Percentiles rank a stretch among this genome's conserved stretches.
Conservation (phyloP, 1,139 yeast genomes). For the Groenewaldozyma auringiensis region DNA sequence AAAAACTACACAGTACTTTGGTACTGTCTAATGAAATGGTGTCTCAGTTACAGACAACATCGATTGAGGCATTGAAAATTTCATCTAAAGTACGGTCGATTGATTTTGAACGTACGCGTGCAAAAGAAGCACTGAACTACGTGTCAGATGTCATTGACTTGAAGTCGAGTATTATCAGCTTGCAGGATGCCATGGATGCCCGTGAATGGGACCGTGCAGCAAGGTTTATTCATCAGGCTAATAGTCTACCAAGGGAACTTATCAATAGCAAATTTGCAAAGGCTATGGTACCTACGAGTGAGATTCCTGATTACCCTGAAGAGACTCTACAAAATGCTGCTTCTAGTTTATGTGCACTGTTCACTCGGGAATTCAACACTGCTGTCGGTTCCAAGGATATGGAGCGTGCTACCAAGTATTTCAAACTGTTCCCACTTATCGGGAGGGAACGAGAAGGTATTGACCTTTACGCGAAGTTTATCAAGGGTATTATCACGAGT, state of each 20-base stretch:
- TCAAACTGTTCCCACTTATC: slow-evolving; percentile 81
- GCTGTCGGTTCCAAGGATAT: slow-evolving; percentile 67
- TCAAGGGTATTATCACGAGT: slow-evolving; percentile 74
- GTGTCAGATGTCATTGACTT: slow-evolving; percentile 59
- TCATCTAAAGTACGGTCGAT: slow-evolving; percentile 62
- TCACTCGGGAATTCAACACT: slow-evolving; percentile 53
- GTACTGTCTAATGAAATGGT: slow-evolving; percentile 42
- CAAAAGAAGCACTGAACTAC: slow-evolving; percentile 55
- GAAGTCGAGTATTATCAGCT: slow-evolving; percentile 57
- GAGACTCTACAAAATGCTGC: slow-evolving; percentile 53
- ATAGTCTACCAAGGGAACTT: slow-evolving; percentile 44
- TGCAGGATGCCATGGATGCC: slow-evolving; percentile 58
- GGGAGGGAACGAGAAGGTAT: slow-evolving; percentile 68
- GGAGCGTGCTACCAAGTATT: slow-evolving; percentile 63
- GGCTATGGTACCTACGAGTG: slow-evolving; percentile 81
- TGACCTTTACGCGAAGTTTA: slow-evolving; percentile 72
- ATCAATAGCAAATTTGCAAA: slow-evolving; percentile 68
- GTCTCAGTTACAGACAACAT: slow-evolving; percentile 49
- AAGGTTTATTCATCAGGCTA: slow-evolving; percentile 47
- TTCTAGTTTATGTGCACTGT: slow-evolving; percentile 47
- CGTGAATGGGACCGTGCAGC: slow-evolving; percentile 72
- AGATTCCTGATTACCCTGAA: slow-evolving; percentile 75
- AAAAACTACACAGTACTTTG: slow-evolving; percentile 27
- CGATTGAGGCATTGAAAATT: slow-evolving; percentile 56
- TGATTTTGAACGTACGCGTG: slow-evolving; percentile 64